Conservation (phyloP, 352 stramenopile genomes). For the Pythium chondricola region DNA sequence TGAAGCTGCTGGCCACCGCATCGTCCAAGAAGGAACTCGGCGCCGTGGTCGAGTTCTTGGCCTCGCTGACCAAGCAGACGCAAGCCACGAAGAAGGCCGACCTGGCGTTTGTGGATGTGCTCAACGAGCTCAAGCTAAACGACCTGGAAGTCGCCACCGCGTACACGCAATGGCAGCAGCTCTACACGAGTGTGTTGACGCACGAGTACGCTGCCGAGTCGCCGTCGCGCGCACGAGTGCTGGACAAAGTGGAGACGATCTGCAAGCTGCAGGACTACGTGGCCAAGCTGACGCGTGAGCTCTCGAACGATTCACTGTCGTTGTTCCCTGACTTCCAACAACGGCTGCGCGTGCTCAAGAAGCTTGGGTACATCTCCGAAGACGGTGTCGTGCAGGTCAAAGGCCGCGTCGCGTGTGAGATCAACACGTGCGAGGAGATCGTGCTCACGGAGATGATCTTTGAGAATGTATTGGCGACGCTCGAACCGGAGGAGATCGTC, state of each 20-base stretch:
- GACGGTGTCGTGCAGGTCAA: conserved; percentile 92
- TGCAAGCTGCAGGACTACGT: conserved; percentile 71
- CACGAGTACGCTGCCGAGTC: conserved; percentile 37
- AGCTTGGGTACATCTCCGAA: conserved; percentile 92
- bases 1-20: conserved; percentile 47
- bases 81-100: conserved; percentile 29
- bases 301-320: conserved; percentile 88
- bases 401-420: conserved; percentile 96
- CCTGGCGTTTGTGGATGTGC: conserved; percentile 57
- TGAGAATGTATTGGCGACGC: conserved; percentile 94
- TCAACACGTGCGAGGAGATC: conserved; percentile 98
- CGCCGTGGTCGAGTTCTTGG: conserved; percentile 60
- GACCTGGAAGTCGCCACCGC: conserved; percentile 69
- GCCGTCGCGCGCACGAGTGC: conserved; percentile 29
- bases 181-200: conserved; percentile 41
- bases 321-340: conserved; percentile 98
- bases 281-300: conserved; percentile 40
- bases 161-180: conserved; percentile 54
- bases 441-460: conserved; percentile 99
- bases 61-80: conserved; percentile 72
- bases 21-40: conserved; percentile 75
- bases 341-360: conserved; percentile 88
- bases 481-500: conserved; percentile 97
- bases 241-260: conserved; percentile 66
- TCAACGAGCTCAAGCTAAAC: conserved; percentile 72